A percentile compares a stretch with the other conserved stretches of the same genome.
Conservation (phyloP, 306 rosid genomes). For the Parietaria judaica region DNA sequence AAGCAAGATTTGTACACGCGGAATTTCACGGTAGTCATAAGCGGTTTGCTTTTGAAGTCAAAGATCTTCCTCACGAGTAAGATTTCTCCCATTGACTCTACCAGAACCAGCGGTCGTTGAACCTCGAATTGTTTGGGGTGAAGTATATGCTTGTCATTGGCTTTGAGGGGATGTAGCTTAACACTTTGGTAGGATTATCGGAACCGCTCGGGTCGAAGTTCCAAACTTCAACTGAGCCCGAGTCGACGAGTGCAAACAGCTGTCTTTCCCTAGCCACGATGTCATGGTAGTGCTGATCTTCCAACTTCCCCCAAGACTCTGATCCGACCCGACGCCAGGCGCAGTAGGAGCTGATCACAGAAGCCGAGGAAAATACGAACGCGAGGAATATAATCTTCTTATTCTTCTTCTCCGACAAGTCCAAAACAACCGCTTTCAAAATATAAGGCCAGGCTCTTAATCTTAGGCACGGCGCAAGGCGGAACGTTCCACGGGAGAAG, state of each 20-base stretch:
- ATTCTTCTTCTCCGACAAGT: background rate
- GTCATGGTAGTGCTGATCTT: background rate
- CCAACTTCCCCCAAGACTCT: too few relatives aligned
- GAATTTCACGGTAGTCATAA: background rate
- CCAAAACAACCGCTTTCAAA: background rate
- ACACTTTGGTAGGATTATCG: background rate
- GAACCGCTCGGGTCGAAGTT: background rate
- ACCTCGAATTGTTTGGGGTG: too few relatives aligned
- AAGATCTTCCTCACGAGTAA: background rate
- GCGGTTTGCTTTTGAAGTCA: background rate
- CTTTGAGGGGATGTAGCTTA: background rate
- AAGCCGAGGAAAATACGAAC: too few relatives aligned
- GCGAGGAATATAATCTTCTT: too few relatives aligned
- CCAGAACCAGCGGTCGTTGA: background rate
- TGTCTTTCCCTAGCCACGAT: background rate
- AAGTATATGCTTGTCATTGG: background rate
- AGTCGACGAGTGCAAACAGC: background rate
- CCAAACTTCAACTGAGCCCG: background rate
- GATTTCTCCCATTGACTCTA: slow-evolving; percentile 6
- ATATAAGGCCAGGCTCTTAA: background rate
- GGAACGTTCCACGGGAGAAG: background rate
- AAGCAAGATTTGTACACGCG: background rate
- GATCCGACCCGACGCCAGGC: background rate
- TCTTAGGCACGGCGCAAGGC: background rate
- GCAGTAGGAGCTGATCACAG: too few relatives aligned